A percentile compares a stretch with the other conserved stretches of the same genome.
Conservation (phyloP, 495 filamentous ascomycete species). For the Penicillium lagena region DNA sequence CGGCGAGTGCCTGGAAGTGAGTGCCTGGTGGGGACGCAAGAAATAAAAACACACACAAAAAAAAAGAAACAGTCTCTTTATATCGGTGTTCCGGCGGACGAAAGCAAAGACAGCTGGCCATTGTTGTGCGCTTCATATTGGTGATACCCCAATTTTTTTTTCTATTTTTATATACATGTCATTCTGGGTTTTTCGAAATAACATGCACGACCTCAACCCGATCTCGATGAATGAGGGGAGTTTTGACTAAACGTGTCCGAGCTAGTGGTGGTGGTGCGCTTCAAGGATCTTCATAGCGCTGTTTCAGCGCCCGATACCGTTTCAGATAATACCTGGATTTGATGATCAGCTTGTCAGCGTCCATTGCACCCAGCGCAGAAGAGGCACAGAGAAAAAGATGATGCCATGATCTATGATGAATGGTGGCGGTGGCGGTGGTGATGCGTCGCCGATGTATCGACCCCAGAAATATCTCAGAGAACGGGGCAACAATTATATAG, state of each 20-base stretch:
- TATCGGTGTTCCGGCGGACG: constrained; percentile 20
- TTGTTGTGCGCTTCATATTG: constrained; percentile 37
- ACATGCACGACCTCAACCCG: constrained; percentile 4
- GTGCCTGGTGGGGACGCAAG: constrained; percentile 90
- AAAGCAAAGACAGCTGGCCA: constrained; percentile 22
- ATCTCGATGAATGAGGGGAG: neutral
- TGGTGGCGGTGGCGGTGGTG: constrained; percentile 7
- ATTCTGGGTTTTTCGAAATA: constrained; percentile 8
- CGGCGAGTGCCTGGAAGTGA: constrained; percentile 88
- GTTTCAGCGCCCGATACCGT: constrained; percentile 79
- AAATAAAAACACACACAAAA: constrained; percentile 23
- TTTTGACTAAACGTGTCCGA: constrained; percentile 1
- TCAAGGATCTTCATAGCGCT: constrained; percentile 62
- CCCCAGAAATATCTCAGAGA: neutral
- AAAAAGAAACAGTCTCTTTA: neutral
- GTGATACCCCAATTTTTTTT: constrained; percentile 34
- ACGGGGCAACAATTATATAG: too few relatives aligned
- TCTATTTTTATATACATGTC: constrained; percentile 15
- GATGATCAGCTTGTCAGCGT: constrained; percentile 4
- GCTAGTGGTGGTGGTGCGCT: constrained; percentile 6
- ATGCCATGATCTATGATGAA: constrained; percentile 26
- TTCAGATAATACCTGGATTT: constrained; percentile 82
- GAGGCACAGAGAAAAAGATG: constrained; percentile 2
- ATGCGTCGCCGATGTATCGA: constrained; percentile 3
- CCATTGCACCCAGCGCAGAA: neutral